These are phyloP conservation scores for Chrysoporthe austroafricana DNA, from an alignment of 2,329 filamentous ascomycete genomes.

Conservation along the genomic window DNA sequence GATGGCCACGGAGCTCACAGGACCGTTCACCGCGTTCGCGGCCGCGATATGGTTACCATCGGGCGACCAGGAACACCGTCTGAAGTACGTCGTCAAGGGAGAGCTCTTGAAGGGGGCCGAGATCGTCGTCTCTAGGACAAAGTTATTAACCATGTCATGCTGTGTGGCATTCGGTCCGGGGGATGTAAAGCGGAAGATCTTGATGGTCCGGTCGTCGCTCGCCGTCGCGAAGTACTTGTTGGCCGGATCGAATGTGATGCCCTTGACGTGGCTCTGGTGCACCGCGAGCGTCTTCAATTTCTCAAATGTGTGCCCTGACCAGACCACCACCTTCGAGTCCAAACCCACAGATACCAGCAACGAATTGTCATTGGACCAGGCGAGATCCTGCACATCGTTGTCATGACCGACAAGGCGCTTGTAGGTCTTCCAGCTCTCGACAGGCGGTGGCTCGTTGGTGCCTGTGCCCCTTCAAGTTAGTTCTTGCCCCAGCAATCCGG, in stretches of 20 bases:
- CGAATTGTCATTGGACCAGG: conserved; percentile 95
- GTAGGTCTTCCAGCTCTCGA: conserved; percentile 98
- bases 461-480: conserved; percentile 47
- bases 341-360: conserved; percentile 94
- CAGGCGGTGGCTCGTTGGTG: conserved; percentile 85
- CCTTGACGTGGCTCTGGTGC: conserved; percentile 97
- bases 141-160: conserved; percentile 96
- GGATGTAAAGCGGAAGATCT: conserved; percentile 93
- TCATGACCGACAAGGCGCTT: conserved; percentile 94
- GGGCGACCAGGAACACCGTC: conserved; percentile 95
- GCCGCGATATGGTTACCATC: conserved; percentile 97
- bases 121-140: conserved; percentile 92
- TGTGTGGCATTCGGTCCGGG: conserved; percentile 89
- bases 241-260: conserved; percentile 96
- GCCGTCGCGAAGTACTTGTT: conserved; percentile 99
- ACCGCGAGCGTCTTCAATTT: conserved; percentile 92
- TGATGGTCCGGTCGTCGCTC: conserved; percentile 94
- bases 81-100: conserved; percentile 94
- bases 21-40: conserved; percentile 95
- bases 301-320: conserved; percentile 97
- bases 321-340: conserved; percentile 97
- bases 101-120: conserved; percentile 85
- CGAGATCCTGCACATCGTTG: conserved; percentile 97
- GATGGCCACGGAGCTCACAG: conserved; percentile 95
- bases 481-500: not conserved